Conservation (phyloP, 345 rosid species). For the Psidium friedrichsthalianum region DNA sequence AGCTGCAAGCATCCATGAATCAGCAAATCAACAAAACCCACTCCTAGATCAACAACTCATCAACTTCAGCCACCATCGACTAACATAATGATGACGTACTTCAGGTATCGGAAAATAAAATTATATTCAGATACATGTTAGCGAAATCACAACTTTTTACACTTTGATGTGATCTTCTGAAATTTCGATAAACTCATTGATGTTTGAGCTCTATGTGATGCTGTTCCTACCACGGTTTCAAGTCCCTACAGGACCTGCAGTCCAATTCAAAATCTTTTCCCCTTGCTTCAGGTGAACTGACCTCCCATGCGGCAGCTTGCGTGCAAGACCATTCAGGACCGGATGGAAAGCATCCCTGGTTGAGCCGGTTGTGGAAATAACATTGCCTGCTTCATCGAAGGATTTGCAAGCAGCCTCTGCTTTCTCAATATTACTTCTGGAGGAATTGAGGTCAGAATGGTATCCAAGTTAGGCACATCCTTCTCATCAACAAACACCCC, state of each 20-base stretch:
- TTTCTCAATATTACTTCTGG: conserved; percentile 75
- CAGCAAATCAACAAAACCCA: background rate
- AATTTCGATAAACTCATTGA: background rate
- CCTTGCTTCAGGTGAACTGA: conserved; percentile 48
- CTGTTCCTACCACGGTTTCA: conserved; percentile 93
- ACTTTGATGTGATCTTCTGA: background rate
- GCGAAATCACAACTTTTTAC: background rate
- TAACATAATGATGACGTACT: background rate
- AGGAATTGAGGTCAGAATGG: conserved; percentile 86
- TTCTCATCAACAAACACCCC: conserved; percentile 94
- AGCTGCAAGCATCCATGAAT: background rate
- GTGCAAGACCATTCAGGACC: conserved; percentile 88
- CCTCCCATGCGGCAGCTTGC: conserved; percentile 72
- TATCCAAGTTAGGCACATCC: conserved; percentile 83
- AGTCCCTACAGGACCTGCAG: conserved; percentile 83
- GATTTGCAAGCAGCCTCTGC: conserved; percentile 93
- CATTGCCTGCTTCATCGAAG: conserved; percentile 98
- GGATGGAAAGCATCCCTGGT: conserved; percentile 94
- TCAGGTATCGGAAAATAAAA: background rate
- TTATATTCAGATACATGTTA: background rate
- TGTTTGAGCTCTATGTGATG: background rate
- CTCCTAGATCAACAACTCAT: background rate
- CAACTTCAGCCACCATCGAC: background rate
- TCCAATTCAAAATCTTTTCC: conserved; percentile 78
- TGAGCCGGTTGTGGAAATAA: conserved; percentile 91